Evolutionary conservation across 208 protist genomes (phyloP).

Genomic region (Acanthamoeba healyi): DNA sequence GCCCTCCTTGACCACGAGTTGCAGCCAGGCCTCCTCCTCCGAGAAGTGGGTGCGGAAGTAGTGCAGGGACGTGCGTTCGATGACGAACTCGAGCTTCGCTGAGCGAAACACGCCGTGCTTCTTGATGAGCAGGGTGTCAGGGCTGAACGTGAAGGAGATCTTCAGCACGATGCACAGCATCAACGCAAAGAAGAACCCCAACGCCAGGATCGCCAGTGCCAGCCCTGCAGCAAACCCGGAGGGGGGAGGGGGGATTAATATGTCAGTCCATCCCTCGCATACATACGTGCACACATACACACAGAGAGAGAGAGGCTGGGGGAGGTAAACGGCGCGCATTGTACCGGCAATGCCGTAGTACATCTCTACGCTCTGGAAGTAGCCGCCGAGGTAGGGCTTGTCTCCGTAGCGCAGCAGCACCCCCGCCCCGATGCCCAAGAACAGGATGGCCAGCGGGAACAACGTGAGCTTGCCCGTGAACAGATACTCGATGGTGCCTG

Average conservation of each 20-base stretch:
- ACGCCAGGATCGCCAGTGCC: constrained; percentile 48
- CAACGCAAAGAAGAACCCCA: constrained; percentile 69
- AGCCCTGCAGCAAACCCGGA: constrained; percentile 27
- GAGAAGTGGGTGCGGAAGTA: constrained; percentile 79
- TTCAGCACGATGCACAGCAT: constrained; percentile 76
- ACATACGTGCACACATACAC: too few species aligned
- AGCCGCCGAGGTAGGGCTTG: constrained; percentile 61
- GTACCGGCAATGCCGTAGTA: constrained; percentile 75
- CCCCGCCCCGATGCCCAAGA: constrained; percentile 51
- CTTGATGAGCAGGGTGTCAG: constrained; percentile 55
- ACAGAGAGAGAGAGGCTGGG: too few species aligned
- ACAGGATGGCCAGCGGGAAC: constrained; percentile 76
- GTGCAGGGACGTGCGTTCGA: constrained; percentile 63
- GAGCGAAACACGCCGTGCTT: constrained; percentile 78
- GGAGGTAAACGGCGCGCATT: too few species aligned
- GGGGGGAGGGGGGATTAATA: not conserved
- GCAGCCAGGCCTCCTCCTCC: constrained; percentile 75
- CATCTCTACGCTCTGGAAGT: constrained; percentile 71
- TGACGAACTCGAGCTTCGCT: constrained; percentile 59
- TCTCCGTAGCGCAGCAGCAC: constrained; percentile 76
- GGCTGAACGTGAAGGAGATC: constrained; percentile 68
- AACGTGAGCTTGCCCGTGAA: constrained; percentile 78
- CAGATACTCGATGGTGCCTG: constrained; percentile 64
- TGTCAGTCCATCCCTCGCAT: not conserved
- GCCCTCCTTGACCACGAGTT: constrained; percentile 78